Conservation (phyloP, 2,329 filamentous ascomycete genomes). For the Sclerotinia minor region DNA sequence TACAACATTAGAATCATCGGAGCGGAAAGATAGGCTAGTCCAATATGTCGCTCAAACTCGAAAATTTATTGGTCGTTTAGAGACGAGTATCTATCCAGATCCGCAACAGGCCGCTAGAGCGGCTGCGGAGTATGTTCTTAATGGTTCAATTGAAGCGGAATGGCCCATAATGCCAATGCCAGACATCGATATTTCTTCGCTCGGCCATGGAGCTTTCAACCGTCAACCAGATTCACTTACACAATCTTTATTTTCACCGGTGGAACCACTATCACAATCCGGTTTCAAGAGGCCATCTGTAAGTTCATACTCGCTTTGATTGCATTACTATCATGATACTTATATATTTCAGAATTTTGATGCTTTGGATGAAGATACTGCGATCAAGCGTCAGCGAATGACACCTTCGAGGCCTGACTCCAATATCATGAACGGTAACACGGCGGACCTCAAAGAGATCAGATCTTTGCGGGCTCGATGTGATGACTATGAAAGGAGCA, state of each 20-base stretch:
- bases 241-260: slow-evolving; percentile 21
- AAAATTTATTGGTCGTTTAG: slow-evolving; percentile 31
- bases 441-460: slow-evolving; percentile 46
- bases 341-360: slow-evolving; percentile 20
- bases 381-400: slow-evolving; percentile 19
- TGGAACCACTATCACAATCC: background rate
- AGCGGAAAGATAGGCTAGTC: slow-evolving; percentile 34
- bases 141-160: slow-evolving; percentile 15
- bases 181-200: slow-evolving; percentile 28
- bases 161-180: slow-evolving; percentile 37
- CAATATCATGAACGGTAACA: slow-evolving; percentile 37
- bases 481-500: slow-evolving; percentile 49
- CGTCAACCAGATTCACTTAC: background rate
- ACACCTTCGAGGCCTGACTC: slow-evolving; percentile 14
- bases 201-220: background rate
- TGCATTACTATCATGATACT: background rate
- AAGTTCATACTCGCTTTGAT: background rate
- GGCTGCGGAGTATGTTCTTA: slow-evolving; percentile 34
- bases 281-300: slow-evolving; percentile 27
- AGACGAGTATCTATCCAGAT: slow-evolving; percentile 25
- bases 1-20: slow-evolving; percentile 26
- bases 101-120: slow-evolving; percentile 35
- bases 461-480: slow-evolving; percentile 49
- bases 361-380: slow-evolving; percentile 3
- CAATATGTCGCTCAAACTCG: slow-evolving; percentile 33